Conservation (phyloP, 345 rosid species). For the Hevea brasiliensis region DNA sequence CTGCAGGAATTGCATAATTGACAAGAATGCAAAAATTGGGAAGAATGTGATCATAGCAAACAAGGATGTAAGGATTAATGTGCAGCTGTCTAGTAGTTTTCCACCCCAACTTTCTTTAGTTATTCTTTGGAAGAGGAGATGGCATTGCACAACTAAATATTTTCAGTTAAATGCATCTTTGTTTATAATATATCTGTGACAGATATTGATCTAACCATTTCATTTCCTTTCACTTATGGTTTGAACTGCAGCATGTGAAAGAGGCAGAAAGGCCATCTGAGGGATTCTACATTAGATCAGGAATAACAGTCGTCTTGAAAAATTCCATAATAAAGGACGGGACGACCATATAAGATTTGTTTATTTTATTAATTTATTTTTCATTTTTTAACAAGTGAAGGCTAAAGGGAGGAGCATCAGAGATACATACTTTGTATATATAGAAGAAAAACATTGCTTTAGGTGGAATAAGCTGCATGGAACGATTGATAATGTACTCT, state of each 20-base stretch:
- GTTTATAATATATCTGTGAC: neutral
- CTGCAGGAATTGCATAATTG: slow-evolving; percentile 79
- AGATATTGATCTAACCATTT: neutral
- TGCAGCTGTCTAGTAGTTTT: neutral
- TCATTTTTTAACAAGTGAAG: neutral
- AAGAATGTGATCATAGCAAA: slow-evolving; percentile 68
- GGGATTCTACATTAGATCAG: slow-evolving; percentile 83
- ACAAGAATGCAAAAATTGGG: slow-evolving; percentile 79
- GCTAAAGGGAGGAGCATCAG: neutral
- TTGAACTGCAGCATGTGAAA: slow-evolving; percentile 53
- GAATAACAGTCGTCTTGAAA: slow-evolving; percentile 67
- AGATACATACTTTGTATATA: neutral
- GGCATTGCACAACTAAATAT: neutral
- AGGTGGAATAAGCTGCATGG: slow-evolving; percentile 1
- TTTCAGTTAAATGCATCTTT: neutral
- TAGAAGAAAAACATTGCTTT: neutral
- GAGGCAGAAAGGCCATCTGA: slow-evolving; percentile 79
- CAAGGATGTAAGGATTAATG: slow-evolving; percentile 55
- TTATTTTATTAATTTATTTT: neutral
- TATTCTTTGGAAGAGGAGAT: neutral
- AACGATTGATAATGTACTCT: neutral
- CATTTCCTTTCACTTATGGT: neutral
- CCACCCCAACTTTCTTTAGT: neutral
- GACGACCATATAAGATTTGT: slow-evolving; percentile 44
- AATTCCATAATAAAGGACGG: slow-evolving; percentile 65